A percentile compares a stretch with the other conserved stretches of the same genome.
These are phyloP conservation scores for Emergomyces orientalis DNA, from an alignment of 2,329 filamentous ascomycete genomes.

Conservation along the genomic window DNA sequence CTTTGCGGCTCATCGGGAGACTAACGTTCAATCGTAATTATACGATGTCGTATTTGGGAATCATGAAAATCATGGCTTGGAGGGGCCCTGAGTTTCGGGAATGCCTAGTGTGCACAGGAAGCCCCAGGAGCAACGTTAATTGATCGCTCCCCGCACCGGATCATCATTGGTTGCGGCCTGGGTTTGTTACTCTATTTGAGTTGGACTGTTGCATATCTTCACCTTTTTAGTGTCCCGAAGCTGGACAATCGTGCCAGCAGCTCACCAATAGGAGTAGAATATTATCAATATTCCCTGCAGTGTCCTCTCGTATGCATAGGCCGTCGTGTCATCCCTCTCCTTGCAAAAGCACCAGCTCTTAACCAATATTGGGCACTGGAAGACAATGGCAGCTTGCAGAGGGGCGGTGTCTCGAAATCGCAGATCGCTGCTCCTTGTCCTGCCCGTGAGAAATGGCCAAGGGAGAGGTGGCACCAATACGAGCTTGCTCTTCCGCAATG, in stretches of 20 bases:
- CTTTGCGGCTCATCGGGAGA: slow-evolving; percentile 8
- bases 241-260: background rate
- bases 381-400: background rate
- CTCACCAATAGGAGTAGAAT: background rate
- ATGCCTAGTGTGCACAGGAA: background rate
- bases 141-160: background rate
- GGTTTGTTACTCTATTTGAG: background rate
- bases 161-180: background rate
- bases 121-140: slow-evolving; percentile 1
- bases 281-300: background rate
- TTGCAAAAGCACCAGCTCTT: background rate
- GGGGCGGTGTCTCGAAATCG: slow-evolving; percentile 1
- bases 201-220: background rate
- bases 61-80: slow-evolving; percentile 8
- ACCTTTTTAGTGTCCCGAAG: background rate
- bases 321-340: slow-evolving; percentile 1
- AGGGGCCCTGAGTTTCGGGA: background rate
- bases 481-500: background rate
- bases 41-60: slow-evolving; percentile 8
- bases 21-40: background rate
- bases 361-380: background rate
- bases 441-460: background rate
- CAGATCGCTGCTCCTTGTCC: background rate
- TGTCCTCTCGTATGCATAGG: background rate
- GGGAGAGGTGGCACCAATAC: slow-evolving; percentile 3